Conservation (phyloP, 306 rosid species). For the Inga oerstediana region DNA sequence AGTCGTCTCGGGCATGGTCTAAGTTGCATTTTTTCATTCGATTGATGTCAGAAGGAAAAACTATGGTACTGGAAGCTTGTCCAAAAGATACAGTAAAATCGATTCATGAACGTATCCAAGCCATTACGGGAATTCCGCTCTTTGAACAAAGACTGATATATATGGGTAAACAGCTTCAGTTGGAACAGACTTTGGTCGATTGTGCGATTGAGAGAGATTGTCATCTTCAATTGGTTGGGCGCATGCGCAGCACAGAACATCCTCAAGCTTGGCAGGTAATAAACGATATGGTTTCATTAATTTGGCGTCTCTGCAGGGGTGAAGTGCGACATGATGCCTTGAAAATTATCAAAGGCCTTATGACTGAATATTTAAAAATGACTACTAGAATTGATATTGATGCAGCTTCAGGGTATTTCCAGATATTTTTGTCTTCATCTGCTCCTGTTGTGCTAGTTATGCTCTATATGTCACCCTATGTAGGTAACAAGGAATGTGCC, state of each 20-base stretch:
- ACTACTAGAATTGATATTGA: conserved; percentile 42
- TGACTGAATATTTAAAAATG: conserved; percentile 49
- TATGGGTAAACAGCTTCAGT: conserved; percentile 81
- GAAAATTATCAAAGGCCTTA: conserved; percentile 44
- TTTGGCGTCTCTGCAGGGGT: conserved; percentile 62
- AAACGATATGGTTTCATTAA: conserved; percentile 59
- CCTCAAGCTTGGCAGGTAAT: conserved; percentile 84
- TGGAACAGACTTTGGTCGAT: conserved; percentile 67
- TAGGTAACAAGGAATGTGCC: conserved; percentile 59
- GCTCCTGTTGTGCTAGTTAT: conserved; percentile 65
- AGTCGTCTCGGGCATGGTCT: conserved; percentile 30
- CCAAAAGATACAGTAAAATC: conserved; percentile 62
- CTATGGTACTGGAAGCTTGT: conserved; percentile 61
- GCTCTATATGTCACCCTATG: conserved; percentile 64
- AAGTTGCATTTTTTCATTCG: conserved; percentile 72
- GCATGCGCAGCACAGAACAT: conserved; percentile 75
- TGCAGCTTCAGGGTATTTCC: conserved; percentile 51
- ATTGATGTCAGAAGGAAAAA: conserved; percentile 56
- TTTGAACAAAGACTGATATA: conserved; percentile 80
- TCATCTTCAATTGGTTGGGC: conserved; percentile 67
- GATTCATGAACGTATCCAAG: conserved; percentile 62
- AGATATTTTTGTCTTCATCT: conserved; percentile 59
- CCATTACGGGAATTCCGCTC: conserved; percentile 62
- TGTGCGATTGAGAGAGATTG: conserved; percentile 76
- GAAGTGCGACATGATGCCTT: conserved; percentile 36